A percentile compares a stretch with the other conserved stretches of the same genome.
Evolutionary conservation across 768 basidiomycete genomes (phyloP).

Genomic region (Ramaria sp.): DNA sequence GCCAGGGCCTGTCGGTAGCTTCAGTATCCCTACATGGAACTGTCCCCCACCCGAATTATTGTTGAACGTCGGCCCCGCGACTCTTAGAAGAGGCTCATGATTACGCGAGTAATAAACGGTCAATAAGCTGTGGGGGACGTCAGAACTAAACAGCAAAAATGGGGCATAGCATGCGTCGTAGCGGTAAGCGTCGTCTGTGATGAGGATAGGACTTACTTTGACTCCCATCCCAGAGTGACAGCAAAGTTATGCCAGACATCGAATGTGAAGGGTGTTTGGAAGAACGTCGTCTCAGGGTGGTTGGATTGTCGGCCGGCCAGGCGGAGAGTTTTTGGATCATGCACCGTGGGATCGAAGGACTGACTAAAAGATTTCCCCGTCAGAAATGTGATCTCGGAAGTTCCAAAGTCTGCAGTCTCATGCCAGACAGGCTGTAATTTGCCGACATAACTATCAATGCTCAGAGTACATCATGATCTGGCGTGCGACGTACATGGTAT

Average conservation of each 20-base stretch:
- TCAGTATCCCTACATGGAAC: conserved; percentile 18
- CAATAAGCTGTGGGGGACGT: conserved; percentile 4
- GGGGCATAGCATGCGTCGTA: background rate
- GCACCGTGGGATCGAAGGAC: conserved; percentile 10
- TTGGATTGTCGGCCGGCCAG: conserved; percentile 12
- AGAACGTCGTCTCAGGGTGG: conserved; percentile 10
- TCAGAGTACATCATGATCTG: too few species aligned
- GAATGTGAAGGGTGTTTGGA: conserved; percentile 9
- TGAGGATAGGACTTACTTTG: conserved; percentile 2
- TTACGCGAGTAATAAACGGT: conserved; percentile 15
- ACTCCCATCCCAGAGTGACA: conserved; percentile 12
- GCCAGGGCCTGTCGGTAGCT: conserved; percentile 12
- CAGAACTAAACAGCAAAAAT: background rate
- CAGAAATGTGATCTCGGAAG: conserved; percentile 11
- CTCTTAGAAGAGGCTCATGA: conserved; percentile 9
- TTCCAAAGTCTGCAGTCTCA: conserved; percentile 12
- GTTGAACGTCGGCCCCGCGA: conserved; percentile 10
- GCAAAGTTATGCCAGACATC: conserved; percentile 15
- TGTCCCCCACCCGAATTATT: conserved; percentile 17
- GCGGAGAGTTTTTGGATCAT: conserved; percentile 12
- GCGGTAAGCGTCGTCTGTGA: too few species aligned
- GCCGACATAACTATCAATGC: background rate
- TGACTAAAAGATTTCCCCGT: conserved; percentile 14
- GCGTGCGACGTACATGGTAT: conserved; percentile 9
- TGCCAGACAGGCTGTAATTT: conserved; percentile 13